phyloP scores from a whole-genome alignment of 2,329 filamentous ascomycete species.

The Fusarium hainanense region DNA sequence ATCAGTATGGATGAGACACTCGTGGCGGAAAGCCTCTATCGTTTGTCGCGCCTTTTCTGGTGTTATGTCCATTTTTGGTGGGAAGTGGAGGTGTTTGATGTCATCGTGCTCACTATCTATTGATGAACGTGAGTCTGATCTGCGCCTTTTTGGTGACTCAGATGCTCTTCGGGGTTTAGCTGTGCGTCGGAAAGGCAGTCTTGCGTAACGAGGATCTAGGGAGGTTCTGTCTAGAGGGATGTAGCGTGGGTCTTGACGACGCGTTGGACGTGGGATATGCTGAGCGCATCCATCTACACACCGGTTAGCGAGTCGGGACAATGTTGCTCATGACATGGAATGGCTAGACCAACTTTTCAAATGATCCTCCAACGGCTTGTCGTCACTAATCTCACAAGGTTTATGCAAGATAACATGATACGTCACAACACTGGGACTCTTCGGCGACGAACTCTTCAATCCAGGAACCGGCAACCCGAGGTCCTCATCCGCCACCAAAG shows the following conservation, averaged over 20 bases:
- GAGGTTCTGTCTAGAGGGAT: conserved; percentile 6
- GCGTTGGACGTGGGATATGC: not conserved
- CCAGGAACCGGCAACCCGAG: not conserved
- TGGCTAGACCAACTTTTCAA: not conserved
- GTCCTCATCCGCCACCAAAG: not conserved
- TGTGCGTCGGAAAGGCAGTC: not conserved
- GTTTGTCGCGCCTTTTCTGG: not conserved
- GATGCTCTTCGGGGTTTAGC: not conserved
- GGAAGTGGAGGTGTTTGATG: not conserved
- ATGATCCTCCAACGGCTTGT: not conserved
- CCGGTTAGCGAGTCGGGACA: not conserved
- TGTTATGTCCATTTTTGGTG: not conserved
- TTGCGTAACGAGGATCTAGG: not conserved
- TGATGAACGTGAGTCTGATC: conserved; percentile 6
- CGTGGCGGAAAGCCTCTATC: not conserved
- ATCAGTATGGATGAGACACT: not conserved
- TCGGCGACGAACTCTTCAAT: not conserved
- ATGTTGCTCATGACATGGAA: no score
- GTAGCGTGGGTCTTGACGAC: conserved; percentile 5
- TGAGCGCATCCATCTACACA: conserved; percentile 6
- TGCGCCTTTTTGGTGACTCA: not conserved
- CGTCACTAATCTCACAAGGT: not conserved
- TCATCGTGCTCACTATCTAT: not conserved
- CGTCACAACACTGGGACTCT: not conserved
- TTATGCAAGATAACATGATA: conserved; percentile 12